Evolutionary conservation across 805 yeast species (phyloP), one percentile per base, ranked within the genome.

Genomic region (Candida sonorensis): DNA sequence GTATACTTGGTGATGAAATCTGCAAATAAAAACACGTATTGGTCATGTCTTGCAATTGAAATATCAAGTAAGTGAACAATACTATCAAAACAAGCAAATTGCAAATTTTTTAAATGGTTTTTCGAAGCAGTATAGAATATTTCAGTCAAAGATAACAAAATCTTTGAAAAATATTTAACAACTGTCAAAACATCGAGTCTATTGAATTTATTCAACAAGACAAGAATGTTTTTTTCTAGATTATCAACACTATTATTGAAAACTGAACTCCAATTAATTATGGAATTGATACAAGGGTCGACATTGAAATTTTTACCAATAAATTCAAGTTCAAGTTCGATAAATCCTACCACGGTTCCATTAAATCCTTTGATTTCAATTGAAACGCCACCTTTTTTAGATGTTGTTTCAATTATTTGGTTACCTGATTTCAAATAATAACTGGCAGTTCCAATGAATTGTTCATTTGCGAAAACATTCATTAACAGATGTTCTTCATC

Each of bases 251-350:
- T 69, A 3, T 53, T 53, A 37, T 66, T 70, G 44, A 67, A 67
- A 17, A 66, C 53, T 23, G 64, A 51, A 36, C 63, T 71, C 71
- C 78, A 75, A 37, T 68, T 66, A 41, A 77, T 51, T 29, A 84
- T 57, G 20, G 67, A 64, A 26, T 70, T 73, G 36, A 80, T 62
- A 4, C 77, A 57, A 5, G 58, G 31, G 37, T 79, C 85, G 13
- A 75, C 57, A 45, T 82, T 81, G 57, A 62, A 81, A 11, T 61
- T 53, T 42, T 70, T 78, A 17, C 95, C 95, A 34, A 77, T 74
- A 51, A 81, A 84, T 31, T 71, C 76, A 0, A 82, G 62, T 12
- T 70, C 63, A 13, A 82, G 45, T 41, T 80, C 81, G 29, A 67
- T 37, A n/a, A n/a, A n/a, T n/a, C n/a, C n/a, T n/a, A n/a, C n/a